These are phyloP conservation scores for Exophiala phaeomuriformis DNA, from an alignment of 2,329 filamentous ascomycete species.

Conservation along the genomic window DNA sequence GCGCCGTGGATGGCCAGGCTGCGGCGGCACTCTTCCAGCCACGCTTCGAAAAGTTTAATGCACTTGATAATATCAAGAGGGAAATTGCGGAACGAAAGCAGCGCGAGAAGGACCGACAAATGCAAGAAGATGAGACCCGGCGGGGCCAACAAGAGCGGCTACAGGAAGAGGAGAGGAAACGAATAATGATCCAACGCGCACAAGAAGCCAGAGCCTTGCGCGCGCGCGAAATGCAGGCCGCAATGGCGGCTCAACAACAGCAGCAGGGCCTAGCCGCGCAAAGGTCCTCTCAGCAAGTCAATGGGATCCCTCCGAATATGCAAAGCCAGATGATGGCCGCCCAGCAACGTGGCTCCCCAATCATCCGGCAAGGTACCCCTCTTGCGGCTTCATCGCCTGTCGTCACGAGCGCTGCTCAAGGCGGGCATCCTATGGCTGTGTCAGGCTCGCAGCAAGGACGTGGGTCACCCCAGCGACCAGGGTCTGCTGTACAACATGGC, in stretches of 20 bases:
- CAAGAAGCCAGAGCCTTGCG: constrained; percentile 29
- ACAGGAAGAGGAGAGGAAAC: constrained; percentile 44
- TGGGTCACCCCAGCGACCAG: constrained; percentile 41
- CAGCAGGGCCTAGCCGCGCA: constrained; percentile 34
- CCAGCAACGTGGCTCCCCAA: constrained; percentile 42
- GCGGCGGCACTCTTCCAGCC: constrained; percentile 70
- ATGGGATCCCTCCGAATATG: constrained; percentile 41
- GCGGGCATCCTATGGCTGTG: constrained; percentile 38
- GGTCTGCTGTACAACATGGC: constrained; percentile 42
- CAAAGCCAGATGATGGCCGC: constrained; percentile 31
- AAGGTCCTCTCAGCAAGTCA: constrained; percentile 45
- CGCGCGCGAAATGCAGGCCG: constrained; percentile 32
- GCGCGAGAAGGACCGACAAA: constrained; percentile 42
- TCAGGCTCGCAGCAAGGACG: constrained; percentile 40
- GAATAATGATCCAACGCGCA: constrained; percentile 33
- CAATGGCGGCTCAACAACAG: constrained; percentile 35
- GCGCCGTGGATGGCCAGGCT: constrained; percentile 66
- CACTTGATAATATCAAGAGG: constrained; percentile 74
- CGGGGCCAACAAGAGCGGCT: constrained; percentile 44
- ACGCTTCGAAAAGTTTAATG: constrained; percentile 85
- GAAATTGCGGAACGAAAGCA: constrained; percentile 64
- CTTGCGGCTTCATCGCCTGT: constrained; percentile 41
- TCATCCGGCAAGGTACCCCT: constrained; percentile 43
- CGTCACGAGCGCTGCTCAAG: constrained; percentile 36
- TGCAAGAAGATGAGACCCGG: constrained; percentile 45